Evolutionary conservation across 805 yeast species (phyloP), one percentile per base, ranked within the genome.

Genomic region (Wickerhamomyces subpelliculosus): DNA sequence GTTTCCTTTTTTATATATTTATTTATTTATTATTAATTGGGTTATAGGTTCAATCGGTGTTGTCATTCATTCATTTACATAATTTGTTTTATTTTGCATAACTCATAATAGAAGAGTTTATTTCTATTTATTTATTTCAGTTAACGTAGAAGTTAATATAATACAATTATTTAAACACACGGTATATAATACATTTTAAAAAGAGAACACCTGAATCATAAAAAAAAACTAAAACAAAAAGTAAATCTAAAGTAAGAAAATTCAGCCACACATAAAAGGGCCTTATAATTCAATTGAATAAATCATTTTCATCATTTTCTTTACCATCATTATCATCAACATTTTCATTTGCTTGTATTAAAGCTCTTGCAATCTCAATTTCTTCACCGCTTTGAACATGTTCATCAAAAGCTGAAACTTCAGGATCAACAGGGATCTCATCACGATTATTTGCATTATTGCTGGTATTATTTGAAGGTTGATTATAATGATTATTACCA

Each of bases 321-420:
- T 42, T 44, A 10, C 38, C 50, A 25, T 37, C 30, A 13, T 45
- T 46, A 1, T 35, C 40, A 18, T 38, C 35, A 12, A 36, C 30
- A 19, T 36, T 46, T 29, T 43, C 48, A 38, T 48, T 75, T 0
- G 82, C 80, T 43, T 76, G 81, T 35, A 78, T 76, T 47, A 78
- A 60, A 0, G 83, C 85, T 31, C 81, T 61, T 1, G 85, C 84
- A 47, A 78, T 79, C 34, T 76, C 82, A 27, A 78, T 73, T 46
- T 76, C 83, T 35, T 71, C 76, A 6, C 73, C 76, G 7, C 66
- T 62, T 9, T 59, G 57, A 4, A 48, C 66, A 33, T 61, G 44
- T 13, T 59, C 58, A 34, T 64, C 72, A 45, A 68, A 74, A 1
- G 68, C 75, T 30, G 68, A 58, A 18, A 75, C 80, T 39, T 72